Evolutionary conservation across 2,329 filamentous ascomycete genomes (phyloP).

Genomic region (Penicillium crustosum): DNA sequence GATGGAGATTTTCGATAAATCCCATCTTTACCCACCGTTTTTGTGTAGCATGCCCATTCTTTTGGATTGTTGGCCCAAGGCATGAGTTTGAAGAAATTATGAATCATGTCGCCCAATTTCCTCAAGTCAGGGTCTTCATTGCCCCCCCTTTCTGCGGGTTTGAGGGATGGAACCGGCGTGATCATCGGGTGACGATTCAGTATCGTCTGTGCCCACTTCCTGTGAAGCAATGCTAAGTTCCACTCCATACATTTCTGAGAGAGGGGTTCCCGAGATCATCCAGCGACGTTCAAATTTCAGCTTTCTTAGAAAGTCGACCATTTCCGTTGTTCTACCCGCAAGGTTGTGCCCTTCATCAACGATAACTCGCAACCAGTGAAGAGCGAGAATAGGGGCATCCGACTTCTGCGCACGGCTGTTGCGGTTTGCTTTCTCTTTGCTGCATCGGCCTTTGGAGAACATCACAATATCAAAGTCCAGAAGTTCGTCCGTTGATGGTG

Average conservation of each 20-base stretch:
- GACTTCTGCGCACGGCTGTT: conserved; percentile 45
- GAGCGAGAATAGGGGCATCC: conserved; percentile 62
- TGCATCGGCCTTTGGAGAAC: conserved; percentile 72
- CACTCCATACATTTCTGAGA: conserved; percentile 76
- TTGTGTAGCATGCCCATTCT: conserved; percentile 73
- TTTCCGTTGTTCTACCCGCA: conserved; percentile 62
- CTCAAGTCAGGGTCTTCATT: conserved; percentile 20
- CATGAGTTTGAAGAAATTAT: conserved; percentile 70
- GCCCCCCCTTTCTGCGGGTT: conserved; percentile 36
- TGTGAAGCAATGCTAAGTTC: conserved; percentile 57
- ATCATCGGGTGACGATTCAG: conserved; percentile 26
- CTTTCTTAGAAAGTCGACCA: conserved; percentile 54
- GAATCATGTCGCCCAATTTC: conserved; percentile 60
- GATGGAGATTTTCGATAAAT: conserved; percentile 43
- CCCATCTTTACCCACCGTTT: conserved; percentile 59
- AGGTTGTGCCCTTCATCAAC: conserved; percentile 90
- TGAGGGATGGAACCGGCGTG: conserved; percentile 32
- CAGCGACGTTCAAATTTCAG: conserved; percentile 70
- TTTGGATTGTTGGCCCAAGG: conserved; percentile 73
- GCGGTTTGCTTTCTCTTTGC: conserved; percentile 58
- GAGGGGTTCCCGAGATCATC: conserved; percentile 89
- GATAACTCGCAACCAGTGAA: conserved; percentile 86
- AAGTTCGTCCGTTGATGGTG: conserved; percentile 62
- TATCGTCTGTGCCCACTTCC: conserved; percentile 39
- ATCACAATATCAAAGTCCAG: conserved; percentile 72